Evolutionary conservation across 495 filamentous ascomycete genomes (phyloP), one percentile per base, ranked within the genome.

Genomic region (Podospora pseudoanserina): DNA sequence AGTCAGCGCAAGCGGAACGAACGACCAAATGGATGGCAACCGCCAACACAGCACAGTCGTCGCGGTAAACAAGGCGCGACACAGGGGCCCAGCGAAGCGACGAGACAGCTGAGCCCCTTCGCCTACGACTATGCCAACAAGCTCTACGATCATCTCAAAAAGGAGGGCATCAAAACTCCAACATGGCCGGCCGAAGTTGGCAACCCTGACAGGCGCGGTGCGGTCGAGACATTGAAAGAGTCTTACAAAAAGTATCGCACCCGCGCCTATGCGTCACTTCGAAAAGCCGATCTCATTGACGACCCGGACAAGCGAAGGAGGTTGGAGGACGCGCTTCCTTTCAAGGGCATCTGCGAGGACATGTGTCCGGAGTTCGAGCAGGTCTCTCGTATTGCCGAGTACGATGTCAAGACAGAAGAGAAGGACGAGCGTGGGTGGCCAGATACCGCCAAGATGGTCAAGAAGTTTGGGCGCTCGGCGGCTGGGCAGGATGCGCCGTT

Each of bases 301-400:
- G 93, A 99, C 74, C 96, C 96, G 0, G 89, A 96, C 58, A 91
- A 92, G 74, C 90, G 88, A 13, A 91, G 90, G 62, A 88, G 84
- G 49, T 85, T 98, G 39, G 87, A 90, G 55, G 87, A 97, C 67
- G 94, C 95, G 4, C 91, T 97, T 57, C 90, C 90, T 3, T 94
- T 93, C 20, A 89, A 92, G 65, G 95, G 94, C 11, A 94, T 90
- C 65, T 98, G 94, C 74, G 87, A 91, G 70, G 89, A 92, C 68
- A 97, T 97, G 94, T 99, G 96, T 77, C 92, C 96, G 0, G 89
- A 94, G 70, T 97, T 88, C 73, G 96, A 99, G 79, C 83, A 89
- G 53, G 85, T 94, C 16, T 86, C 90, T 39, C 87, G 94, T 20
- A 93, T 96, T 62, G 87, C 90, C 68, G 83, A 89, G 70, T 76